Conservation (phyloP, 192 early-diverging fungal genomes). For the Coemansia sp. region DNA sequence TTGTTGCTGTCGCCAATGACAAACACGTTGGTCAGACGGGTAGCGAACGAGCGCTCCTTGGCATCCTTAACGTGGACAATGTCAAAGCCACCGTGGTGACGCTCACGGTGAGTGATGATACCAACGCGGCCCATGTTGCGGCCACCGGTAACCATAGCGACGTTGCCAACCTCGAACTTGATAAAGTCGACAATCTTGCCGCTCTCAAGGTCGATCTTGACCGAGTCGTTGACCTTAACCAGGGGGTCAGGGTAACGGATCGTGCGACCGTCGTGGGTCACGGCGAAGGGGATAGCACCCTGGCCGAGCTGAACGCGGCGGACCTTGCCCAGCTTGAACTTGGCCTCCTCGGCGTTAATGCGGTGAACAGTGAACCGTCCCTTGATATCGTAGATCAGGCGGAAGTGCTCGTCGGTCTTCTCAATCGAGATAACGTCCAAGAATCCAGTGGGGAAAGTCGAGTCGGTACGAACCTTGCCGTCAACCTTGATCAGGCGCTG, state of each 20-base stretch:
- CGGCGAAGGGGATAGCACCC: slow-evolving; percentile 93
- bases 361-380: slow-evolving; percentile 99
- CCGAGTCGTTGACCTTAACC: slow-evolving; percentile 99
- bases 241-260: slow-evolving; percentile 99
- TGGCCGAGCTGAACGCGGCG: slow-evolving; percentile 92
- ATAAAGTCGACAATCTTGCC: slow-evolving; percentile 91
- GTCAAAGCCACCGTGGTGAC: slow-evolving; percentile 97
- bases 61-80: slow-evolving; percentile 99
- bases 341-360: slow-evolving; percentile 96
- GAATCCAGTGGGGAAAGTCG: slow-evolving; percentile 96
- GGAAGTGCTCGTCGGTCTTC: slow-evolving; percentile 98
- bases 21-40: slow-evolving; percentile 94
- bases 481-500: slow-evolving; percentile 99
- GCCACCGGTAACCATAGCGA: slow-evolving; percentile 97
- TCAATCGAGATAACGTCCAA: slow-evolving; percentile 73
- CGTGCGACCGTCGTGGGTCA: slow-evolving; percentile 99
- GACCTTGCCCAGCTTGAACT: slow-evolving; percentile 99
- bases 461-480: slow-evolving; percentile 96
- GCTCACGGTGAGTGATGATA: slow-evolving; percentile 93
- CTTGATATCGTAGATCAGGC: slow-evolving; percentile 99
- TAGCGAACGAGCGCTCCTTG: slow-evolving; percentile 93
- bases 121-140: slow-evolving; percentile 99
- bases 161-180: slow-evolving; percentile 98
- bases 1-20: slow-evolving; percentile 84
- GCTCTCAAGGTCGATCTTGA: slow-evolving; percentile 94